Evolutionary conservation across 768 basidiomycete genomes (phyloP), one percentile per base, ranked within the genome.

Genomic region (Cystofilobasidium bisporidii): DNA sequence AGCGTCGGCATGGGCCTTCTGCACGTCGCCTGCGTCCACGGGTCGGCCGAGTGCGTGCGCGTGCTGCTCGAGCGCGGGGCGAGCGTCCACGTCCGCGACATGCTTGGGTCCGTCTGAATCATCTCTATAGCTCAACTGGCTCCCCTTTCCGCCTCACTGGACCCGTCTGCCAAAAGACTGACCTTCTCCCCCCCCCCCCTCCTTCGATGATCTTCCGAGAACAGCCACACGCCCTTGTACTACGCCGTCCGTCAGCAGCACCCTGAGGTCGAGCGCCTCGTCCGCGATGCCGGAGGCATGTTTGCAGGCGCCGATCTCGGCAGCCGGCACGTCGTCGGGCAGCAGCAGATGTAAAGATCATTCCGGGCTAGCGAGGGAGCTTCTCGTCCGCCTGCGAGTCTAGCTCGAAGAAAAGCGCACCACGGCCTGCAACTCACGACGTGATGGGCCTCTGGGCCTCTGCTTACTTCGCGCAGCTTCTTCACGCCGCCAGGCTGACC

Each of bases 81-180:
- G 0, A 79, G 89, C 18, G 90, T 92, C 26, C 90, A 93, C 75
- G 79, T 87, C 12, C 81, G 91, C 64, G 91, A 93, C 75, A 74
- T 77, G 0, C 80, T 91, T 55, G 91, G 88, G 66, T 67, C 17
- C 36, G 66, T 62, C 38, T 50, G n/a, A n/a, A n/a, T n/a, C n/a
- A 18, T 26, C 10, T 6, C 30, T 48, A 6, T 48, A 1, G 17
- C 18, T 24, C 30, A 20, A 24, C 30, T 26, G 26, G 18, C 22
- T 40, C n/a, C 28, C 58, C 33, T 24, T 20, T 17, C 14, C 18
- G 12, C 28, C 36, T 1, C 3, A n/a, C 17, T 0, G 36, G 24
- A 41, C 33, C 6, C 36, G 12, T 33, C 36, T 12, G 36, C 36
- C 36, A 6, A 12, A 36, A 36, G 12, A 12, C 36, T 36, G 9